These are phyloP conservation scores for Setaria viridis DNA, from an alignment of 202 grass and related monocot species.

Conservation along the genomic window DNA sequence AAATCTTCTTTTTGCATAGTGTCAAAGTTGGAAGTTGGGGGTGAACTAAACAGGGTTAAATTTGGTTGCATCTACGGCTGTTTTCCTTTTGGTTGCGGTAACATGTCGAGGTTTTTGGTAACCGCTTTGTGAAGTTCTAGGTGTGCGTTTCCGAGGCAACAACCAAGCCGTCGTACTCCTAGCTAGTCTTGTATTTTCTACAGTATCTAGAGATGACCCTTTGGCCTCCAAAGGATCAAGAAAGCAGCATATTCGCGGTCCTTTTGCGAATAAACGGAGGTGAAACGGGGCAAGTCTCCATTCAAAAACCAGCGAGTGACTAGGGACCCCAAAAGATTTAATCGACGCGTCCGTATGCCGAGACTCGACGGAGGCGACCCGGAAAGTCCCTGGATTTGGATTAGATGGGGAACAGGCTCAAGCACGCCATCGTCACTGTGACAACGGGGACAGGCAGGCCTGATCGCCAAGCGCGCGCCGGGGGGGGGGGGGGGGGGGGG, in stretches of 20 bases:
- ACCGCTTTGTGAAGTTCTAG: not conserved
- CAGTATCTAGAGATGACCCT: not conserved
- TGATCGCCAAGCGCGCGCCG: no score
- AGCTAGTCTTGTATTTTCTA: not conserved
- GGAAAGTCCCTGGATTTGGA: not conserved
- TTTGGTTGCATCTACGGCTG: not conserved
- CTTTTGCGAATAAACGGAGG: not conserved
- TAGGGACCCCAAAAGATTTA: not conserved
- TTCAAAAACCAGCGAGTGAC: not conserved
- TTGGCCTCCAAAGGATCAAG: constrained; percentile 1
- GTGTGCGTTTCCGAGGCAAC: not conserved
- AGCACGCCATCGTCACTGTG: not conserved
- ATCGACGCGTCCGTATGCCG: not conserved
- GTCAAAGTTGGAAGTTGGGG: no score
- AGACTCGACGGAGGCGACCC: not conserved
- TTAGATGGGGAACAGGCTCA: not conserved
- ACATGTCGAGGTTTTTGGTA: not conserved
- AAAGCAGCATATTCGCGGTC: constrained; percentile 3
- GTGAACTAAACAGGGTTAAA: no score
- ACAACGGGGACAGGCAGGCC: no score
- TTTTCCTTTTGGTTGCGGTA: no score
- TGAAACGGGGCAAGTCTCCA: not conserved
- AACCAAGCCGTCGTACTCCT: not conserved
- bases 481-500: no score
- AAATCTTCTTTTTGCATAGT: no score